Evolutionary conservation across 2,329 filamentous ascomycete genomes (phyloP), one percentile per base, ranked within the genome.

Genomic region (Diaporthe citri): DNA sequence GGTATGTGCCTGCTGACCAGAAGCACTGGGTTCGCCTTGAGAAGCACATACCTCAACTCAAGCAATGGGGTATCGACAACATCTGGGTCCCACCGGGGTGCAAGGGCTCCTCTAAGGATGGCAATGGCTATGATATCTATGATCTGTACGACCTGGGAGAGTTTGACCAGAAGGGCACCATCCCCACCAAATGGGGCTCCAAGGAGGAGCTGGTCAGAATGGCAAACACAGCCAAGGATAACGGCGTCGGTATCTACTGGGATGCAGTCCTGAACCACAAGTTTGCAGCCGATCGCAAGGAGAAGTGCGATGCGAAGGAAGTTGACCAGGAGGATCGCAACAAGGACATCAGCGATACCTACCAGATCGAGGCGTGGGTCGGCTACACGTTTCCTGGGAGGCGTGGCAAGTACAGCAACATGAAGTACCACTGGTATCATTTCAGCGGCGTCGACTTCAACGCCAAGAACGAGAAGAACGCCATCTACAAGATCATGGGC

Each of bases 231-330:
- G 91, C 91, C 3, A 87, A 90, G 64, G 84, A 89, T 34, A 80
- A 88, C 52, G 89, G 88, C 0, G 86, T 94, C 9, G 90, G 90
- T 0, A 81, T 94, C 1, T 91, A 93, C 78, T 94, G 92, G 90
- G 93, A 95, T 81, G 91, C 92, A 3, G 93, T 95, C 2, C 85
- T 95, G 43, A 95, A 94, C 79, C 93, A 95, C 82, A 94, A 93
- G 81, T 92, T 93, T n/a, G 92, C 89, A 4, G 93, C 92, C 22
- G 93, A 95, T 80, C 87, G 86, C 70, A 91, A 88, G 36, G 93
- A 94, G 80, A 88, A 88, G 72, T 92, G 90, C 74, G 83, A 85
- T 75, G 92, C 90, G 2, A 87, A 93, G 59, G 91, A 92, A 81
- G 93, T 94, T 34, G 89, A 94, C 79, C 81, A 76, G 59, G 81